Conservation (phyloP, 441 rosid species). For the Pelargonium fulgidum region DNA sequence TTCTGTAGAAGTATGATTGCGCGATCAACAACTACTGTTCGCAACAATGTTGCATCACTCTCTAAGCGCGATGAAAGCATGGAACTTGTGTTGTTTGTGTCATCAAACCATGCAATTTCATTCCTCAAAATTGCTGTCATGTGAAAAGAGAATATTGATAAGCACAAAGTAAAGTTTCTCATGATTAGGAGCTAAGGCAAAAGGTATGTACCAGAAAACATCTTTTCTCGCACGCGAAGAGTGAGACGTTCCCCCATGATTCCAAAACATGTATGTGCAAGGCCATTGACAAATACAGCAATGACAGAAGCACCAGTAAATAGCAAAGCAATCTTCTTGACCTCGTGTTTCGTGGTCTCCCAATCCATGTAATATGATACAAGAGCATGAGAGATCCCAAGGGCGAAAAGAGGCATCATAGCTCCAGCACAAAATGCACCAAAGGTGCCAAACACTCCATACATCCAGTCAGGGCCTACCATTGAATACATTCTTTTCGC, state of each 20-base stretch:
- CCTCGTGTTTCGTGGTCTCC: conserved; percentile 50
- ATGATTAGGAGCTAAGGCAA: no score
- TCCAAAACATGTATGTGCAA: conserved; percentile 96
- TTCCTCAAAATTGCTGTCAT: conserved; percentile 74
- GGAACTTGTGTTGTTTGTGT: conserved; percentile 92
- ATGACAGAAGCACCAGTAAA: conserved; percentile 87
- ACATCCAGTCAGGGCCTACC: conserved; percentile 77
- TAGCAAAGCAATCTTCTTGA: conserved; percentile 71
- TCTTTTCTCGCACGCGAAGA: conserved; percentile 90
- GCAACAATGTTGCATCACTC: conserved; percentile 90
- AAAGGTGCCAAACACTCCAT: conserved; percentile 79
- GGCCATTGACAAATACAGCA: conserved; percentile 78
- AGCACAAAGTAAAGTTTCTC: neutral
- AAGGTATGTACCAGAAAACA: conserved; percentile 49
- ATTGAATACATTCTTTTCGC: conserved; percentile 92
- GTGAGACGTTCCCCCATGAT: conserved; percentile 96
- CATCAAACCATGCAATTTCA: conserved; percentile 99
- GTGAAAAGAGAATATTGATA: no score
- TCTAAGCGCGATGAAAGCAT: conserved; percentile 85
- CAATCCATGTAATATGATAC: conserved; percentile 73
- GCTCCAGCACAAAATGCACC: conserved; percentile 97
- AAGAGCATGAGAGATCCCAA: conserved; percentile 75
- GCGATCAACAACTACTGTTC: conserved; percentile 96
- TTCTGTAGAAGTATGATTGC: conserved; percentile 93
- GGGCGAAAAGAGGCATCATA: conserved; percentile 78